phyloP scores from a whole-genome alignment of 306 rosid species.

The Arachis stenosperma region DNA sequence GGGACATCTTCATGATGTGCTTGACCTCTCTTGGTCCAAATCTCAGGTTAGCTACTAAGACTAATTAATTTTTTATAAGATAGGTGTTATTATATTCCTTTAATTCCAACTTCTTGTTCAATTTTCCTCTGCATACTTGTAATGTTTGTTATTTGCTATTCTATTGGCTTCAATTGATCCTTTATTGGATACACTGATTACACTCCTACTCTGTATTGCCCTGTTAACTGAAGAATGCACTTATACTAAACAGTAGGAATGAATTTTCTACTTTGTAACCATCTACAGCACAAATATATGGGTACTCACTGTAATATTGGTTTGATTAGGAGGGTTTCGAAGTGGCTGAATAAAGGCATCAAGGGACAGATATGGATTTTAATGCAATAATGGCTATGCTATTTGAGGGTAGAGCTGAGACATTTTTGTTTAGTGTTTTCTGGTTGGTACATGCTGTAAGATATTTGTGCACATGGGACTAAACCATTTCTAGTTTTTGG shows the following conservation, averaged over 20 bases:
- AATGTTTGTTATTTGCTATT: conserved; percentile 20
- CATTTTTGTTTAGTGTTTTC: conserved; percentile 25
- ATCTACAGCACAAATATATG: neutral
- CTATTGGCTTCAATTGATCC: neutral
- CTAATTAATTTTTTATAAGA: conserved; percentile 15
- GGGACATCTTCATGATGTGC: conserved; percentile 89
- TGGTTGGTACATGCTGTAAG: neutral
- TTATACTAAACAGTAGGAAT: conserved; percentile 6
- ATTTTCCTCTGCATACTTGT: conserved; percentile 16
- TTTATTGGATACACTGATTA: neutral
- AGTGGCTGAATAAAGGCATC: conserved; percentile 25
- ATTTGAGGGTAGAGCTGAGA: conserved; percentile 21
- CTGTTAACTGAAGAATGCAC: neutral
- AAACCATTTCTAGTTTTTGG: conserved; percentile 3
- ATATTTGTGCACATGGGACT: conserved; percentile 8
- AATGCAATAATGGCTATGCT: neutral
- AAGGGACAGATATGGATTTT: conserved; percentile 24
- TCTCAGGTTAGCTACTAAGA: conserved; percentile 77
- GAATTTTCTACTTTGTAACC: conserved; percentile 18
- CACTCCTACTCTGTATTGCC: neutral
- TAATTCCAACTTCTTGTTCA: conserved; percentile 14
- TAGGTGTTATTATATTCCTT: conserved; percentile 24
- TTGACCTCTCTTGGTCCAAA: conserved; percentile 98
- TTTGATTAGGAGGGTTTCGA: conserved; percentile 23
- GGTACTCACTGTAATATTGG: neutral